Evolutionary conservation across 1,284 basidiomycete species (phyloP), one percentile per base, ranked within the genome.

Genomic region (Earliella scabrosa): DNA sequence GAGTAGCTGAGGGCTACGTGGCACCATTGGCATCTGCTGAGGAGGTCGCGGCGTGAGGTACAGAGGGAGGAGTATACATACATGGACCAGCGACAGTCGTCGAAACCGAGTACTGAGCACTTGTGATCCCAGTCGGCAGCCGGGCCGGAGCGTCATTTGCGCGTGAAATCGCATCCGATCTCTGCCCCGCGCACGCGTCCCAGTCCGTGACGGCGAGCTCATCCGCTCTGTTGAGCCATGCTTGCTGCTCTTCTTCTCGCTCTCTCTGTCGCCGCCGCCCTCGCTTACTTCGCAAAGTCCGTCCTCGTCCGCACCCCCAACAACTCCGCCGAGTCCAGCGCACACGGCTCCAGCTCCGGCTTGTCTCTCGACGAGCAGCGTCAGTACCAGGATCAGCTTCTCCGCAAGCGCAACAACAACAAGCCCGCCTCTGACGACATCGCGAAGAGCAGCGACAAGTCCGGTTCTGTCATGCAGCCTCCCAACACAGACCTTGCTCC

Each of bases 401-500:
- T 54, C n/a, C 54, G 49, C 44, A 56, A 47, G 20, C 54, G 54
- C 54, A 56, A 40, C 58, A 39, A 46, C 24, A 14, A 65, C 56
- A 40, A 32, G 39, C 39, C 39, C 36, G 41, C 27, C 35, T 50
- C 41, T 43, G 41, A 56, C 46, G 55, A 35, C 45, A 64, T 43
- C 40, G 64, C 71, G 16, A 65, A 78, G 56, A 35, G 45, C 6
- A 75, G 77, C 63, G 77, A 80, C 10, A 86, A 84, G 72, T 79
- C 82, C 20, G n/a, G n/a, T n/a, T n/a, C n/a, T n/a, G 82, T 90
- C 70, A 91, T 91, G 89, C 86, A 88, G 65, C 67, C 88, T 14
- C 74, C 86, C 35, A 72, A 75, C 64, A 70, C 71, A 3, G 82
- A 90, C 66, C 81, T 94, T 47, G 79, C 77, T 23, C 87, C 90